Evolutionary conservation across 2,329 filamentous ascomycete species (phyloP), one percentile per base, ranked within the genome.

Genomic region (Mycogone perniciosa): DNA sequence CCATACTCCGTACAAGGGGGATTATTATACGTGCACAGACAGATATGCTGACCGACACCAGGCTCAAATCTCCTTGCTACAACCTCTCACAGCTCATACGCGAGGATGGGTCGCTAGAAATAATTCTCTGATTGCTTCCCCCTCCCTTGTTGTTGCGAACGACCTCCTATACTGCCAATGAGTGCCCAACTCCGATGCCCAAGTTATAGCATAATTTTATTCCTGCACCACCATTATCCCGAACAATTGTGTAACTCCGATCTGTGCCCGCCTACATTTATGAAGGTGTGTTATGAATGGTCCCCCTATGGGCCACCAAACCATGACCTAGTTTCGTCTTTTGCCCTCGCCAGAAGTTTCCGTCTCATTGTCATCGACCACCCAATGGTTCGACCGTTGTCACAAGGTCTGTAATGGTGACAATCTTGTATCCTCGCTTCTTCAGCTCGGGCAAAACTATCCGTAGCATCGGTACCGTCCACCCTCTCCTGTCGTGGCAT

Each of bases 401-500:
- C 42, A 92, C 67, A 57, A 92, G 71, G 59, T 84, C 79, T 4
- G 84, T 84, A 20, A 95, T 71, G 11, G 84, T 88, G 31, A 89
- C 84, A 35, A 92, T 75, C 50, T 71, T 73, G 65, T 88, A 95
- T 1, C 88, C 89, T 56, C 79, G 76, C 55, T 73, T 73, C 67
- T 73, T 82, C 60, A 95, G 70, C 63, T 88, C 85, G 0, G 86
- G 86, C 57, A 96, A 66, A 37, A 93, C 84, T 53, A 73, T 78
- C 37, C 74, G 72, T 67, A 95, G 64, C 88, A 95, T 93, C 1
- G 87, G 85, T 44, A 78, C 75, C 29, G 89, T 95, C 88, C 90
- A 95, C n/a, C 76, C 72, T 61, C 90, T 76, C 57, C 89, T 68
- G 71, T 96, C 90, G 71, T 96, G 90, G 63, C 89, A 91, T 46